Evolutionary conservation across 805 yeast species (phyloP), one percentile per base, ranked within the genome.

Genomic region (Metschnikowia noctiluminum): DNA sequence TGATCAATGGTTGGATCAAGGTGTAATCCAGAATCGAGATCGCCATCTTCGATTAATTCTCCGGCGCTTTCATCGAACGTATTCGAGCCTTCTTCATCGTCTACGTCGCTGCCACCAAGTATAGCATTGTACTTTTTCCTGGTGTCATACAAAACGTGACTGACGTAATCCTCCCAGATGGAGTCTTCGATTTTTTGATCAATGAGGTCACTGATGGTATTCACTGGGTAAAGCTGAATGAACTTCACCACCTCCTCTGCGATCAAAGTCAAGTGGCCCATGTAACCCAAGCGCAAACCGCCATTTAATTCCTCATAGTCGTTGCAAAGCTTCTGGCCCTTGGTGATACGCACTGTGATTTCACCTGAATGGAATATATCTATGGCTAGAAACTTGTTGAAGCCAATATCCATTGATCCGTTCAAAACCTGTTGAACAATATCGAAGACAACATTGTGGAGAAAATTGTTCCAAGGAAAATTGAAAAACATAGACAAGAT

Each of bases 111-210:
- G n/a, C 92, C 95, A 16, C 99, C 99, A 38, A 94, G 75, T 31
- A 92, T 86, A 10, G 96, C 90, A 66, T 92, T 94, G 68, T 94
- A 94, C 69, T 90, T 91, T 63, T 90, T 96, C 56, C 99, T 78
- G 2, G 96, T 89, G 59, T 89, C 96, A 53, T 86, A 87, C 52
- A 94, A 73, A 0, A 89, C 85, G 50, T 86, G 84, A 50, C 84
- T 85, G 8, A 89, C 96, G 64, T 92, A 94, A 41, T 81, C 76
- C 45, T 81, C 81, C 98, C 98, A 91, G 11, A 75, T 79, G 16
- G 62, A 66, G 49, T 70, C 72, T 48, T 69, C 69, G 30, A 73
- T 63, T 48, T 69, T 70, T 21, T 51, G 58, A 54, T 72, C 74
- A 42, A 73, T 70, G 15, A 65, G 57, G 28, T 63, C 66, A 51